Percentiles rank a stretch among this genome's conserved stretches.
Evolutionary conservation across 2,329 filamentous ascomycete genomes (phyloP).

Genomic region (Colletotrichum ledebouriae): DNA sequence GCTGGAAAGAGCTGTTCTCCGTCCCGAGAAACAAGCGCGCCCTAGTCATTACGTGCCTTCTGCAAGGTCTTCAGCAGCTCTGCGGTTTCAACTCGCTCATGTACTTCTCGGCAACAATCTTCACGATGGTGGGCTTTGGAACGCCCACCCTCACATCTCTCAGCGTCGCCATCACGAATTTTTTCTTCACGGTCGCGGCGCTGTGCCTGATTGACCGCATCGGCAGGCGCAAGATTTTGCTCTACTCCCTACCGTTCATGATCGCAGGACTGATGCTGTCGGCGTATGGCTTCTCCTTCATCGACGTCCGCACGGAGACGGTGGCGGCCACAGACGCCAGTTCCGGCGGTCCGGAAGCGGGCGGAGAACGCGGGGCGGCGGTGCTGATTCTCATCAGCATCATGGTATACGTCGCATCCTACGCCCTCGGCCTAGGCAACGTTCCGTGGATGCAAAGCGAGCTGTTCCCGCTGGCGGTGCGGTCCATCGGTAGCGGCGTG

Average conservation of each 20-base stretch:
- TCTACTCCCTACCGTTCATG: slow-evolving; percentile 90
- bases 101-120: slow-evolving; percentile 91
- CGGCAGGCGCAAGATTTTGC: slow-evolving; percentile 82
- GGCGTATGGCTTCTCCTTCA: slow-evolving; percentile 77
- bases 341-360: slow-evolving; percentile 39
- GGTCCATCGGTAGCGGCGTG: slow-evolving; percentile 78
- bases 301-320: slow-evolving; percentile 59
- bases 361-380: slow-evolving; percentile 54
- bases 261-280: slow-evolving; percentile 77
- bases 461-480: slow-evolving; percentile 83
- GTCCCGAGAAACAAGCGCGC: slow-evolving; percentile 79
- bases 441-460: slow-evolving; percentile 98
- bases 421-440: slow-evolving; percentile 89
- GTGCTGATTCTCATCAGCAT: slow-evolving; percentile 79
- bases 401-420: slow-evolving; percentile 86
- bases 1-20: slow-evolving; percentile 66
- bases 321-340: slow-evolving; percentile 45
- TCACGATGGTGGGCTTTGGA: slow-evolving; percentile 81
- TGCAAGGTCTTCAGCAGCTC: slow-evolving; percentile 90
- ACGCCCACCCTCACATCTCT: slow-evolving; percentile 85
- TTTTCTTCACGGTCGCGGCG: slow-evolving; percentile 81
- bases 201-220: slow-evolving; percentile 83
- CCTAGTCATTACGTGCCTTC: slow-evolving; percentile 84
- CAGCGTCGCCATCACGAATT: slow-evolving; percentile 86
- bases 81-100: slow-evolving; percentile 93